Conservation (phyloP, 306 rosid genomes). For the Gastrolobium villosum region DNA sequence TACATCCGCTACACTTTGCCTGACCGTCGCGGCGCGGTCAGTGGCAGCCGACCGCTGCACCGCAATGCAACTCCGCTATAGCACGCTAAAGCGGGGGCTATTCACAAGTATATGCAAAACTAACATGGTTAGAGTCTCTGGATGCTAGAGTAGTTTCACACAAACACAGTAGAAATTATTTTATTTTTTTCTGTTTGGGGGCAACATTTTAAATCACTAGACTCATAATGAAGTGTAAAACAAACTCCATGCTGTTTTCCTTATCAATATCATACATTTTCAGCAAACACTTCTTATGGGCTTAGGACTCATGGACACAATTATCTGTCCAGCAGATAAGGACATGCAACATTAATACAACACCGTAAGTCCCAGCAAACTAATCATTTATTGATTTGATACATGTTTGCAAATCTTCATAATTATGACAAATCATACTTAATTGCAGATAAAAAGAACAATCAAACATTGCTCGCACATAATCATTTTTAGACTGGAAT, state of each 20-base stretch:
- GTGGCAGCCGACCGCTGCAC: too few relatives aligned
- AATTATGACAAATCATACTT: not conserved
- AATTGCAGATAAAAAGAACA: slow-evolving; percentile 3
- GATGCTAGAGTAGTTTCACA: slow-evolving; percentile 14
- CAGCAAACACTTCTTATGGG: slow-evolving; percentile 32
- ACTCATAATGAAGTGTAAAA: slow-evolving; percentile 5
- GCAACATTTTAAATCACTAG: not conserved
- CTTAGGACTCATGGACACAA: slow-evolving; percentile 24
- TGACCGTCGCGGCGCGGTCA: too few relatives aligned
- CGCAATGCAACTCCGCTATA: too few relatives aligned
- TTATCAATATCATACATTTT: slow-evolving; percentile 26
- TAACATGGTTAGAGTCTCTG: slow-evolving; percentile 18
- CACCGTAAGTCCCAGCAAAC: slow-evolving; percentile 21
- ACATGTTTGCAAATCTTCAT: slow-evolving; percentile 16
- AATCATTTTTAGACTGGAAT: slow-evolving; percentile 41
- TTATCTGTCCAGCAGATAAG: slow-evolving; percentile 16
- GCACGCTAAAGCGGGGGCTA: too few relatives aligned
- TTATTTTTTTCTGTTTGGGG: too few relatives aligned
- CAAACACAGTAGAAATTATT: not conserved
- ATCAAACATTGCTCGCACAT: not conserved
- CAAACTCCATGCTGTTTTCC: slow-evolving; percentile 18
- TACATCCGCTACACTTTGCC: too few relatives aligned
- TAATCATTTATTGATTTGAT: slow-evolving; percentile 10
- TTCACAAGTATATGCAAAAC: not conserved
- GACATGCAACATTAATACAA: slow-evolving; percentile 32